Percentiles rank a stretch among this genome's conserved stretches.
These are phyloP conservation scores for Fusarium multiceps DNA, from an alignment of 2,329 filamentous ascomycete genomes.

Conservation along the genomic window DNA sequence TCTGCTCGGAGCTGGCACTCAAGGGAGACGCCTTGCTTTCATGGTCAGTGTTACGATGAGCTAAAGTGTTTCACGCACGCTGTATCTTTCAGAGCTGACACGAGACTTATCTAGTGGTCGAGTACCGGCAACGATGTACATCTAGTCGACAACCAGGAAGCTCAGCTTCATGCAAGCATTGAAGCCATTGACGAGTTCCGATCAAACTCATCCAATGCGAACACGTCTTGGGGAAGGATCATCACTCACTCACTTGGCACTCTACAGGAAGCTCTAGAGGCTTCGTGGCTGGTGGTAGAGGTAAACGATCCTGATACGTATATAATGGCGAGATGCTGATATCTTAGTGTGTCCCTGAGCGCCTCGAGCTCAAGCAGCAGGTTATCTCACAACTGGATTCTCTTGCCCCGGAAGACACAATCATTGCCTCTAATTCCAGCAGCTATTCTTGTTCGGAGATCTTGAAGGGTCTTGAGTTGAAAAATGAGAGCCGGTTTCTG, in stretches of 20 bases:
- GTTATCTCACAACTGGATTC: constrained; percentile 55
- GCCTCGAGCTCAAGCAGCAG: constrained; percentile 54
- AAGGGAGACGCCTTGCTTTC: constrained; percentile 48
- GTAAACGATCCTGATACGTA: constrained; percentile 5
- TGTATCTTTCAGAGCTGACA: not conserved
- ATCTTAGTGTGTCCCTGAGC: constrained; percentile 57
- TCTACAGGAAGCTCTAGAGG: constrained; percentile 34
- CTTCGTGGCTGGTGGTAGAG: constrained; percentile 47
- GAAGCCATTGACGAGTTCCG: constrained; percentile 44
- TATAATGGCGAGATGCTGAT: not conserved
- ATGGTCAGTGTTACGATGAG: constrained; percentile 39
- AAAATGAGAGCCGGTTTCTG: constrained; percentile 51
- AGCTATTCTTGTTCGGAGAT: constrained; percentile 59
- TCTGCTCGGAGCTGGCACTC: constrained; percentile 48
- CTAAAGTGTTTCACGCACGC: too few relatives aligned
- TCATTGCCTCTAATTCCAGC: constrained; percentile 61
- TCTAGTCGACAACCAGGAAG: constrained; percentile 43
- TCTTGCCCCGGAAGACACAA: constrained; percentile 49
- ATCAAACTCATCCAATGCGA: not conserved
- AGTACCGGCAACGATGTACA: constrained; percentile 47
- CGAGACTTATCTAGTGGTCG: constrained; percentile 43
- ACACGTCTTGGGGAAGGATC: constrained; percentile 36
- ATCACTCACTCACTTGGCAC: constrained; percentile 34
- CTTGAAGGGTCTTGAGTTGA: constrained; percentile 51
- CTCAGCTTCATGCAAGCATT: constrained; percentile 45